A percentile compares a stretch with the other conserved stretches of the same genome.
Conservation (phyloP, 2,329 filamentous ascomycete genomes). For the Xylaria digitata region DNA sequence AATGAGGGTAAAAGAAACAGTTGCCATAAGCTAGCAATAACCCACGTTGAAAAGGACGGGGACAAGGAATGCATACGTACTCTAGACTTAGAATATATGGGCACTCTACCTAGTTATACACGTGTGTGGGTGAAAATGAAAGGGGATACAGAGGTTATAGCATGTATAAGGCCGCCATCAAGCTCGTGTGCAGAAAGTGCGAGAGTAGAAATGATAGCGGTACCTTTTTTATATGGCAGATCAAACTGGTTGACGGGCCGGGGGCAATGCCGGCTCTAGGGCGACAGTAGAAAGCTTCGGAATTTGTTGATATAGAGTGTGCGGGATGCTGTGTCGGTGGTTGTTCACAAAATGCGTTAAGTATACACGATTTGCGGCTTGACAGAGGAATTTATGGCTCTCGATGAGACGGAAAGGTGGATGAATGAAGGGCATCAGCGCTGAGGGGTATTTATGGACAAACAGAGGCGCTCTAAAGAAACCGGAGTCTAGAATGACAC, state of each 20-base stretch:
- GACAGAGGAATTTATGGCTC: neutral
- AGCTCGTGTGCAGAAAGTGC: neutral
- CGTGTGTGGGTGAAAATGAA: neutral
- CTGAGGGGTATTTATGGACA: conserved; percentile 19
- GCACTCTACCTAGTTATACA: neutral
- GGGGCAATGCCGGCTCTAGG: neutral
- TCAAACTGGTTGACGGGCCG: neutral
- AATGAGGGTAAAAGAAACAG: too few species aligned
- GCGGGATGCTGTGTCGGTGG: neutral
- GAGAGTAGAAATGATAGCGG: conserved; percentile 1
- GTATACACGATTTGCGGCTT: neutral
- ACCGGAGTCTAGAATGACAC: neutral
- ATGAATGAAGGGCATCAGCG: neutral
- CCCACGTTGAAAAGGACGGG: neutral
- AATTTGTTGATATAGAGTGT: conserved; percentile 1
- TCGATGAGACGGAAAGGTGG: neutral
- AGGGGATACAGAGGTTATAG: neutral
- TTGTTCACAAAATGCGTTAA: neutral
- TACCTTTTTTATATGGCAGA: conserved; percentile 14
- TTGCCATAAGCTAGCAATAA: neutral
- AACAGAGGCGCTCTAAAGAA: conserved; percentile 20
- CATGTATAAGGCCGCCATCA: neutral
- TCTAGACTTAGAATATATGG: neutral
- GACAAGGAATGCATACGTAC: neutral
- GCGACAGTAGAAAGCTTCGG: neutral